A percentile compares a stretch with the other conserved stretches of the same genome.
Conservation (phyloP, 208 protist genomes). For the Endotrypanum monterogeii region DNA sequence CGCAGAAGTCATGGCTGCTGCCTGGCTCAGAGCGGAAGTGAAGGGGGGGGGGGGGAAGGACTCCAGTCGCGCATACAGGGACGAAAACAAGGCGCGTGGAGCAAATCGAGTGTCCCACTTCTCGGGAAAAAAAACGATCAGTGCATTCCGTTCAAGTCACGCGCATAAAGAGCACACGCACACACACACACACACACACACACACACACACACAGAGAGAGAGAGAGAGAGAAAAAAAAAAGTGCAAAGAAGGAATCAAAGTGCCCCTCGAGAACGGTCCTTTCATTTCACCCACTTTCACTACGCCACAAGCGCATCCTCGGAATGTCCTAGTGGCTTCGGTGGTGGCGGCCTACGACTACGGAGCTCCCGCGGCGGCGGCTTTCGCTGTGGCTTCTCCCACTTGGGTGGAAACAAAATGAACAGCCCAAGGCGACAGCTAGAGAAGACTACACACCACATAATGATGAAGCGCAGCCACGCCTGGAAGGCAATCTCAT, state of each 20-base stretch:
- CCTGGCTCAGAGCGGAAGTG: too few relatives aligned
- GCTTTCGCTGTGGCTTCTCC: slow-evolving; percentile 72
- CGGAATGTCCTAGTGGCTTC: slow-evolving; percentile 56
- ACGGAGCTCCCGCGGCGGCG: slow-evolving; percentile 54
- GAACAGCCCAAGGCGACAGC: slow-evolving; percentile 70
- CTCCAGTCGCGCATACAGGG: too few relatives aligned
- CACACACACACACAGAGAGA: background rate
- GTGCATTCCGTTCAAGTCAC: too few relatives aligned
- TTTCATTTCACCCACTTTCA: background rate
- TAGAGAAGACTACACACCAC: slow-evolving; percentile 80
- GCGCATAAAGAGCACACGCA: too few relatives aligned
- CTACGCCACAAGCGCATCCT: slow-evolving; percentile 37
- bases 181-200: background rate
- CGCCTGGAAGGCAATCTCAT: slow-evolving; percentile 82
- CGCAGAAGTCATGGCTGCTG: too few relatives aligned
- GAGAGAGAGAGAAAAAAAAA: background rate
- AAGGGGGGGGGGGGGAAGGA: too few relatives aligned
- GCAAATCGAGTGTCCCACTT: background rate
- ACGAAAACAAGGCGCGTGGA: too few relatives aligned
- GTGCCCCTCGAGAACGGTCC: background rate
- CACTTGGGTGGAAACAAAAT: slow-evolving; percentile 82
- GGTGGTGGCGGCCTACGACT: slow-evolving; percentile 44
- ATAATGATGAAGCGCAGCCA: slow-evolving; percentile 89
- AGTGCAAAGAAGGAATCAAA: background rate
- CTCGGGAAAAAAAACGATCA: background rate